phyloP scores from a whole-genome alignment of 305 asterid genomes.

The Solanum hybrid region DNA sequence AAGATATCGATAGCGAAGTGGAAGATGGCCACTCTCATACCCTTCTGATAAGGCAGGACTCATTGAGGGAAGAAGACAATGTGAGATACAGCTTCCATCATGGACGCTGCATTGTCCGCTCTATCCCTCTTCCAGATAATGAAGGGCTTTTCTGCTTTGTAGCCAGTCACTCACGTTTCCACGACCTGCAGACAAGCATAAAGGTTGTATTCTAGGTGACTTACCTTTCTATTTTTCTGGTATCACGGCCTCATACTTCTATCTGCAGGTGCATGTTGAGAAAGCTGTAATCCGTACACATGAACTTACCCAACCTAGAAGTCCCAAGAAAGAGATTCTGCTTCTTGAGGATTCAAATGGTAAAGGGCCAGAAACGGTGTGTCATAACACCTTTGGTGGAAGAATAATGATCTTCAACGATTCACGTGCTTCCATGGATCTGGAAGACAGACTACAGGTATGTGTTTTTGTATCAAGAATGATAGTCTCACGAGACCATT shows the following conservation, averaged over 20 bases:
- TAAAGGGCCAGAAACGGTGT: conserved; percentile 13
- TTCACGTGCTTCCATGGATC: conserved; percentile 6
- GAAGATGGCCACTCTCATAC: conserved; percentile 41
- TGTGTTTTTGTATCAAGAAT: neutral
- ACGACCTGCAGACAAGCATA: conserved; percentile 29
- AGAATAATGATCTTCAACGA: neutral
- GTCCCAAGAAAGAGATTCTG: neutral
- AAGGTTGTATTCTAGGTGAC: conserved; percentile 32
- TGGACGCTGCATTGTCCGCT: conserved; percentile 46
- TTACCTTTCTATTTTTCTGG: neutral
- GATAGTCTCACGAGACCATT: neutral
- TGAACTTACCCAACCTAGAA: conserved; percentile 1
- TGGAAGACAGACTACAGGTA: neutral
- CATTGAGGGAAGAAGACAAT: conserved; percentile 31
- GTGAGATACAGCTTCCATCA: conserved; percentile 31
- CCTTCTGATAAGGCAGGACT: conserved; percentile 29
- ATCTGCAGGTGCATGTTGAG: conserved; percentile 38
- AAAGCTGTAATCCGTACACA: neutral
- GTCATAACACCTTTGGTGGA: neutral
- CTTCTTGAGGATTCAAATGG: conserved; percentile 6
- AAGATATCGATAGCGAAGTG: conserved; percentile 37
- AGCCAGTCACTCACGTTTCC: conserved; percentile 46
- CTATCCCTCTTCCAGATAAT: conserved; percentile 37
- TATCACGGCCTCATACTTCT: neutral
- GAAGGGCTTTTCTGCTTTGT: conserved; percentile 40